Evolutionary conservation across 805 yeast genomes (phyloP), one percentile per base, ranked within the genome.

Genomic region (Cyberlindnera nakhonratchasimensis): DNA sequence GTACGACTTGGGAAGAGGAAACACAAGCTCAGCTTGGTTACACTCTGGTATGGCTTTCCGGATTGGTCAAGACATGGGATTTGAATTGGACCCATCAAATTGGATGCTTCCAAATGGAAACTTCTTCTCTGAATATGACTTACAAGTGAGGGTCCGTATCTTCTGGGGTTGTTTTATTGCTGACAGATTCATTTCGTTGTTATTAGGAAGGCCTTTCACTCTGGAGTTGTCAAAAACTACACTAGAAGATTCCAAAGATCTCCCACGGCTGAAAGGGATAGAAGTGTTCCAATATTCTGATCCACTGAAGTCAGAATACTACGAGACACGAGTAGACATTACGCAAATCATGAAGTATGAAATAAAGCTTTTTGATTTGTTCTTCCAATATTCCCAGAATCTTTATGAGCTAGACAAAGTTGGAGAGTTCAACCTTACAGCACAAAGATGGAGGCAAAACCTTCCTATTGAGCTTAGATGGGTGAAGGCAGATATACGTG

Each of bases 51-150:
- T 29, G 20, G 32, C 32, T 7, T 29, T 29, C 20, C n/a, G 32
- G 20, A 29, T 29, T 29, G 32, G 32, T 5, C 32, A 29, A 29
- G 32, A 29, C 12, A 29, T 29, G 32, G 32, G 20, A 29, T 29
- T 29, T 16, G 32, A 29, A 7, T 6, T 14, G 6, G 32, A 29
- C 32, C 32, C 18, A 5, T 29, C 32, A 7, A 14, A 14, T 7
- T 29, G 32, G 32, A 29, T 14, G 20, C 16, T 29, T 5, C 20
- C 18, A 7, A 14, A 29, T 29, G 19, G 19, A 14, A 8, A 14
- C 6, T 9, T 14, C 7, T 29, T 29, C 19, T 29, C 32, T 16
- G 19, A 9, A 17, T 29, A 29, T 16, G 32, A 29, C 12, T 12
- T 29, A 6, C 18, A 14, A 7, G 32, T 29, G 20, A 9, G 32